Base-by-base conservation (phyloP, 1,139 yeast genomes). In the Kurtzmaniella quercitrusa region DNA sequence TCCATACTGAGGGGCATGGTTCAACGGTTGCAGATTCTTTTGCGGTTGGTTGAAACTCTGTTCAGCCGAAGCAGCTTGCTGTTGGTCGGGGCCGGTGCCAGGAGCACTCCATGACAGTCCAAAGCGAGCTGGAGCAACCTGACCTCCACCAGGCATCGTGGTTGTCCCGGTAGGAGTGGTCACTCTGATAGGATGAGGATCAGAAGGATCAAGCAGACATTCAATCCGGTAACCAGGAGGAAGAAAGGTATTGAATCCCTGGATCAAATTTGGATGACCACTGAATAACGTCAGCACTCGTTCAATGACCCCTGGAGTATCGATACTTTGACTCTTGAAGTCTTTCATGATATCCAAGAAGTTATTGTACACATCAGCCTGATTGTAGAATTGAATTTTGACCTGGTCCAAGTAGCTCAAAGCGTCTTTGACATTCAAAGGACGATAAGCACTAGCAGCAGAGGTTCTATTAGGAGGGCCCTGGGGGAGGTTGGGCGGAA, bases 311-410 rank as follows among this genome's bases (percentile, higher is more conserved):
- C 98, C 99, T 0, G 98, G 98, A 1, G 99, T 93, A 63, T 94
- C 98, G 57, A 93, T 91, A 52, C 88, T 80, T 67, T 91, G 97
- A 41, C 95, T 85, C 69, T 94, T 93, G 71, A 94, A 94, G 60
- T 94, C 98, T 66, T 93, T 93, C 99, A 93, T 93, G 50, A 93
- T 93, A 62, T 94, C 99, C 58, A 93, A 76, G 59, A 93, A 93
- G 62, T 88, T 91, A 62, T 93, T 94, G 71, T 94, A 93, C 42
- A 94, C 96, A 59, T 91, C 97, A 0, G 98, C 95, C 65, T 93
- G 95, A 53, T 82, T 79, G 63, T 80, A 86, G 65, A 93, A 93
- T 63, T 91, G 98, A 44, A 85, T 80, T 62, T 94, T 94, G 48
- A 93, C 98, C 65, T 90, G 96, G 62, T 94, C 98, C 55, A 93